Conservation (phyloP, 2,329 filamentous ascomycete genomes). For the Xylaria sp. region DNA sequence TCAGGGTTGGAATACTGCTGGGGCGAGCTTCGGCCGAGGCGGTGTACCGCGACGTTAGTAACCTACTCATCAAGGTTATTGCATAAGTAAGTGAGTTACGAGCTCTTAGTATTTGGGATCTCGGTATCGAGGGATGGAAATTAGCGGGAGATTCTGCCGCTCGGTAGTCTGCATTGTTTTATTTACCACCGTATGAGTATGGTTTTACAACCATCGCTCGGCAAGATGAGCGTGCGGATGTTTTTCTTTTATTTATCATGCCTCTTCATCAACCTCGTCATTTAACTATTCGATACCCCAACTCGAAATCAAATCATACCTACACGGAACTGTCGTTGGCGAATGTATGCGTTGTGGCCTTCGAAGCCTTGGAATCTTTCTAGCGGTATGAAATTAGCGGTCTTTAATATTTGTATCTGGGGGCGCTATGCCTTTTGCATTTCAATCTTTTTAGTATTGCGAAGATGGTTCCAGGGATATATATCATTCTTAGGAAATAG, state of each 20-base stretch:
- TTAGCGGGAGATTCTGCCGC: not conserved
- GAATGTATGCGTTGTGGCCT: constrained; percentile 6
- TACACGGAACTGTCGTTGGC: constrained; percentile 12
- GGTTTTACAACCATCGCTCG: constrained; percentile 29
- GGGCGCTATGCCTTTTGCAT: constrained; percentile 3
- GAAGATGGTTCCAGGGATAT: not conserved
- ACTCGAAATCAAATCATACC: constrained; percentile 26
- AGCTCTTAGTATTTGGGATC: constrained; percentile 39
- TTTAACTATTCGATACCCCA: constrained; percentile 37
- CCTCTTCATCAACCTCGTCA: constrained; percentile 4
- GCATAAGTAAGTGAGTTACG: constrained; percentile 40
- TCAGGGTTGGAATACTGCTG: constrained; percentile 63
- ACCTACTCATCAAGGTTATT: constrained; percentile 25
- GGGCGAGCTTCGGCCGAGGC: constrained; percentile 54
- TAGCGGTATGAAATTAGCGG: constrained; percentile 9
- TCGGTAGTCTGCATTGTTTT: constrained; percentile 21
- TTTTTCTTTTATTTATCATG: constrained; percentile 20
- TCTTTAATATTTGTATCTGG: not conserved
- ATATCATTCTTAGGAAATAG: not conserved
- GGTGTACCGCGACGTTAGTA: constrained; percentile 61
- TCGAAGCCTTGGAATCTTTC: constrained; percentile 3
- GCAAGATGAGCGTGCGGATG: constrained; percentile 6
- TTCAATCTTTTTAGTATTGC: constrained; percentile 7
- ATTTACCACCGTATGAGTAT: constrained; percentile 15
- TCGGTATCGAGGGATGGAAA: constrained; percentile 3